Percentiles rank a stretch among this genome's conserved stretches.
Evolutionary conservation across 257 asterid species (phyloP).

Genomic region (Ballota nigra): DNA sequence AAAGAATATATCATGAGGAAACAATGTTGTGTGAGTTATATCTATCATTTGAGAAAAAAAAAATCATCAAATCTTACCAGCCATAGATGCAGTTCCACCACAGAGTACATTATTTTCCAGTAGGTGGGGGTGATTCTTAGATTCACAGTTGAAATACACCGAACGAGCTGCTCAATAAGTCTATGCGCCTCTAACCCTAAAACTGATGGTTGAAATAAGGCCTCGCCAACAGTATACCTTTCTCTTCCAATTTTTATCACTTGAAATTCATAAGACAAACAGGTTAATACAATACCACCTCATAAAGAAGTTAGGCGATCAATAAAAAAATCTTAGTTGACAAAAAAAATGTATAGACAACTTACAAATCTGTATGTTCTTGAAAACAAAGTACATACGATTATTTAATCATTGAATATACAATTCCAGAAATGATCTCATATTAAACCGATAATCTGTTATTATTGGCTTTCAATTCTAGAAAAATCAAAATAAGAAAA

Average conservation of each 20-base stretch:
- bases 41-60: neutral
- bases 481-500: too few species aligned
- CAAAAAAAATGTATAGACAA: neutral
- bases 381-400: too few species aligned
- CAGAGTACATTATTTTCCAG: slow-evolving; percentile 90
- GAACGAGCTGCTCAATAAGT: slow-evolving; percentile 92
- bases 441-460: too few species aligned
- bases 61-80: slow-evolving; percentile 39
- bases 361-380: too few species aligned
- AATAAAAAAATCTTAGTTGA: neutral
- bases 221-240: slow-evolving; percentile 84
- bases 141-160: slow-evolving; percentile 70
- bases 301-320: neutral
- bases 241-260: slow-evolving; percentile 83
- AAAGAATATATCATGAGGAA: neutral
- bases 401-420: too few species aligned
- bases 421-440: too few species aligned
- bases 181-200: slow-evolving; percentile 81
- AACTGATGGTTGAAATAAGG: slow-evolving; percentile 80
- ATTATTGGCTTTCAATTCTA: too few species aligned
- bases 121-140: slow-evolving; percentile 93
- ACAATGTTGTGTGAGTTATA: too few species aligned
- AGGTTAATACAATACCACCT: neutral
- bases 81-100: slow-evolving; percentile 87
- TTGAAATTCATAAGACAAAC: slow-evolving; percentile 30